These are phyloP conservation scores for Vanderwaltozyma tropicalis DNA, from an alignment of 805 yeast genomes.

Conservation along the genomic window DNA sequence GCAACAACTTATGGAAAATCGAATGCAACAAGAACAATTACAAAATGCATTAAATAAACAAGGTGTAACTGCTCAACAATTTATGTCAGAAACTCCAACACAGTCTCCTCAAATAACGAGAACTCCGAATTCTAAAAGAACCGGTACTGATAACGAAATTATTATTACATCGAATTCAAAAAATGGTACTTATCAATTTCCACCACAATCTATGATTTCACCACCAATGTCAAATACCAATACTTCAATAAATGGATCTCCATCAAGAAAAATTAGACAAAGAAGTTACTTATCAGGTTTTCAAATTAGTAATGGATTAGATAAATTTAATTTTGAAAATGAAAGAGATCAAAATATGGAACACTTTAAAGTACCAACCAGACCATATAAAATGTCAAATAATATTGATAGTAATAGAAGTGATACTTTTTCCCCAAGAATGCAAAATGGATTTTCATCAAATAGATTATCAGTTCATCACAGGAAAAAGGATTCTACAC, in stretches of 20 bases:
- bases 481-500: conserved; percentile 17
- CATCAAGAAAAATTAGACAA: conserved; percentile 6
- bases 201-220: conserved; percentile 16
- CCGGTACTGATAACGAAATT: conserved; percentile 8
- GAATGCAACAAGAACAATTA: conserved; percentile 22
- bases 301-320: background rate
- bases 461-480: conserved; percentile 8
- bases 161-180: conserved; percentile 25
- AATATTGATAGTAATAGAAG: background rate
- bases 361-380: background rate
- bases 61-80: conserved; percentile 5
- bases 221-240: conserved; percentile 1
- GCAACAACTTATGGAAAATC: conserved; percentile 20
- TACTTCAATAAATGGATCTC: conserved; percentile 3
- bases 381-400: background rate
- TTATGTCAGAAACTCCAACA: background rate
- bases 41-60: conserved; percentile 20
- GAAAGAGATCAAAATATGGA: background rate
- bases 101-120: conserved; percentile 5
- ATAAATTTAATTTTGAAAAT: background rate
- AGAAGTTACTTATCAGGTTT: conserved; percentile 1
- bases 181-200: conserved; percentile 26
- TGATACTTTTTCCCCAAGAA: conserved; percentile 1
- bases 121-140: conserved; percentile 6
- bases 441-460: background rate